Percentiles rank a stretch among this genome's conserved stretches.
Conservation (phyloP, 371 early-diverging fungal species). For the Choanephora cucurbitarum region DNA sequence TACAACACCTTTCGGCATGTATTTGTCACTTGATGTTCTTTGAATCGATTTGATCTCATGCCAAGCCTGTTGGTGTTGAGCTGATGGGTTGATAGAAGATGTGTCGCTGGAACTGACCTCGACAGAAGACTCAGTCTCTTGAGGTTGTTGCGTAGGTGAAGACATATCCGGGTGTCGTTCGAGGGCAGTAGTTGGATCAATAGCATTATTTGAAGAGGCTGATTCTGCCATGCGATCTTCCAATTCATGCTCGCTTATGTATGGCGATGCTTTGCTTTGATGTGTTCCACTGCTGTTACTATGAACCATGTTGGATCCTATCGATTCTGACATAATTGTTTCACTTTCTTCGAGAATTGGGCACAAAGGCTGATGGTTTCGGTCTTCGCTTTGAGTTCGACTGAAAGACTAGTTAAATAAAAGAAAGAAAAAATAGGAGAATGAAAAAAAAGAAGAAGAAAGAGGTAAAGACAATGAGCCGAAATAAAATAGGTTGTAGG, state of each 20-base stretch:
- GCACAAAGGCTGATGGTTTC: conserved; percentile 23
- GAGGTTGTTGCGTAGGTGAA: too few relatives aligned
- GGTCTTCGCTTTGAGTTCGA: conserved; percentile 7
- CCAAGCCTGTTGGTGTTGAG: conserved; percentile 10
- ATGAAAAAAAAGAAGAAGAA: not conserved
- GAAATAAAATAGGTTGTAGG: too few relatives aligned
- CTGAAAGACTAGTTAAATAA: not conserved
- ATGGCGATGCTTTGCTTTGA: too few relatives aligned
- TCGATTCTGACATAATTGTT: conserved; percentile 29
- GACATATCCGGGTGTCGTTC: too few relatives aligned
- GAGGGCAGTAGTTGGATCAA: conserved; percentile 10
- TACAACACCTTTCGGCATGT: conserved; percentile 18
- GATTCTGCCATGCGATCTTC: not conserved
- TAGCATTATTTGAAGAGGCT: conserved; percentile 2
- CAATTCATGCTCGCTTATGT: not conserved
- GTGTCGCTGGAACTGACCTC: not conserved
- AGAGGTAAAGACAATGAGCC: too few relatives aligned
- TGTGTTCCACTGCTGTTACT: too few relatives aligned
- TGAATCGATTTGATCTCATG: conserved; percentile 13
- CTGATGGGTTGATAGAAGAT: conserved; percentile 8
- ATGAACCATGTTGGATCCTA: conserved; percentile 14
- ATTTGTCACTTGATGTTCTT: conserved; percentile 21
- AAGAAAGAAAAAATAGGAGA: conserved; percentile 5
- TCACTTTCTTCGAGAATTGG: conserved; percentile 49
- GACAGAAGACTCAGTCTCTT: conserved; percentile 12